Percentiles rank a stretch among this genome's conserved stretches.
These are phyloP conservation scores for Hordeum vulgare DNA, from an alignment of 176 grass and related monocot genomes.

Conservation along the genomic window DNA sequence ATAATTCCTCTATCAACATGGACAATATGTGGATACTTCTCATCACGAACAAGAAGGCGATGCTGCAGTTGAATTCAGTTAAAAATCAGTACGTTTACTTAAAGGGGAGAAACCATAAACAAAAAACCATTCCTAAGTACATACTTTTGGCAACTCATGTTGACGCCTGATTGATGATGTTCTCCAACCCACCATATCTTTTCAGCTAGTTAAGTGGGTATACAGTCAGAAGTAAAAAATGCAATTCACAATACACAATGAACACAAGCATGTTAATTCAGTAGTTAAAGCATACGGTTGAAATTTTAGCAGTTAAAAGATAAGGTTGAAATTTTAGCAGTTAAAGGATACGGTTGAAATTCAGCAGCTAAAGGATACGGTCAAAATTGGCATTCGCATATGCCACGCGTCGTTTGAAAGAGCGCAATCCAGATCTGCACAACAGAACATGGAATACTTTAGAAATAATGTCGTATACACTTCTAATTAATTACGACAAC, in stretches of 20 bases:
- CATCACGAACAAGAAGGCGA: slow-evolving; percentile 72
- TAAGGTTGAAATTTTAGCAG: no score
- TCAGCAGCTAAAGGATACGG: slow-evolving; percentile 47
- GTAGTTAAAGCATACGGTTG: slow-evolving; percentile 17
- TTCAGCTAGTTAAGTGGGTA: slow-evolving; percentile 53
- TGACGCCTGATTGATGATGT: slow-evolving; percentile 96
- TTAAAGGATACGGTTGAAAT: no score
- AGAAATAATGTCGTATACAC: neutral
- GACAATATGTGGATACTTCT: slow-evolving; percentile 97
- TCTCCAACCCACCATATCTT: slow-evolving; percentile 99
- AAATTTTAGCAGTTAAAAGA: no score
- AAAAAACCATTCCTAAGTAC: slow-evolving; percentile 13
- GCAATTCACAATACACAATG: neutral
- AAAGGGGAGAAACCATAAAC: slow-evolving; percentile 12
- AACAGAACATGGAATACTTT: slow-evolving; percentile 25
- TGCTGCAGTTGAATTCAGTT: slow-evolving; percentile 40
- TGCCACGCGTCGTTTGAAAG: slow-evolving; percentile 86
- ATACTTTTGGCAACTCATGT: slow-evolving; percentile 91
- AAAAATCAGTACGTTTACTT: slow-evolving; percentile 4
- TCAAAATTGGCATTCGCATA: slow-evolving; percentile 99
- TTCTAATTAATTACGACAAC: neutral
- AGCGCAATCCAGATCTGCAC: slow-evolving; percentile 76
- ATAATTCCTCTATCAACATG: slow-evolving; percentile 74
- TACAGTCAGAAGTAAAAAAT: slow-evolving; percentile 24
- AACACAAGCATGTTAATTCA: slow-evolving; percentile 3